Evolutionary conservation across 1,284 basidiomycete species (phyloP), one percentile per base, ranked within the genome.

Genomic region (Ustilago loliicola): DNA sequence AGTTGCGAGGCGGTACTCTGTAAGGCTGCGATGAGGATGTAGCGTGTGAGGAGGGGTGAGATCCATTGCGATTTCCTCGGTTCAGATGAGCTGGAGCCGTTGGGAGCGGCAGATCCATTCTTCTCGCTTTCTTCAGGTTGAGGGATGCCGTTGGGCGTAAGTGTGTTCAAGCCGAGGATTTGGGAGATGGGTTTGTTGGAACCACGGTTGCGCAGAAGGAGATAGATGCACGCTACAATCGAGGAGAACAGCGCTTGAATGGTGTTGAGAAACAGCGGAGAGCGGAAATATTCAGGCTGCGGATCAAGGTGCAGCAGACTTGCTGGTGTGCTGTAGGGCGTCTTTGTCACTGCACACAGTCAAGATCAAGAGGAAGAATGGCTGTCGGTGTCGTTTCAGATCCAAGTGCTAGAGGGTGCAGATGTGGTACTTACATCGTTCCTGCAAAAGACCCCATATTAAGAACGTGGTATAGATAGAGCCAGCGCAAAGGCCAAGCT

Each of bases 1-100:
- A 99, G 96, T 9, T 95, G 96, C 15, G 95, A 94, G 0, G 95
- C 96, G 25, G 91, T 89, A 27, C 95, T 96, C 82, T 98, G 95
- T 85, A 96, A 93, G 15, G 93, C 86, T 7, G 96, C 74, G 36
- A 86, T 83, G 52, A 74, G 61, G n/a, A 86, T 62, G 64, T 86
- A 86, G 19, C 82, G 79, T 40, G 72, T 53, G 8, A 84, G 69
- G 1, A 86, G 72, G 90, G 86, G 94, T 66, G 94, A 89, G 86
- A 94, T 64, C 61, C 65, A 80, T 7, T 66, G 45, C 1, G 64
- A 54, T 7, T 30, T 13, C 11, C 59, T 25, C 2, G n/a, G n/a
- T n/a, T 9, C 34, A 36, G 34, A 15, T 10, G 34, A 9, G 34
- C 21, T 8, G 7, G 42, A 5, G 15, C 7, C 17, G n/a, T 17